Evolutionary conservation across 139 green algal genomes (phyloP).

Genomic region (Chlorella sp.): DNA sequence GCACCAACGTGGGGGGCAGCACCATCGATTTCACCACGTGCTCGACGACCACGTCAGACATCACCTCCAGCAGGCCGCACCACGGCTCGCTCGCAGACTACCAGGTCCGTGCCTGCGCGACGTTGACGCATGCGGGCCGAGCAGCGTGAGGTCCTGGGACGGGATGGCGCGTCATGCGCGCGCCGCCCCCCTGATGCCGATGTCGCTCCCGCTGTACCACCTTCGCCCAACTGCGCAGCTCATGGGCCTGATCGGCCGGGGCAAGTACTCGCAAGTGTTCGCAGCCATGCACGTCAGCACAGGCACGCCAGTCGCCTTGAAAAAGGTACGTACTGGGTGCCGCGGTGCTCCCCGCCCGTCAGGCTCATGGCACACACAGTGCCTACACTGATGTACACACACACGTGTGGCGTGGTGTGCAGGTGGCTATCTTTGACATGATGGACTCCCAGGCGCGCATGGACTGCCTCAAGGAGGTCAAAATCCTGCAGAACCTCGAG

Average conservation of each 20-base stretch:
- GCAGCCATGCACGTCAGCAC: constrained; percentile 16
- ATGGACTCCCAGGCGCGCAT: constrained; percentile 41
- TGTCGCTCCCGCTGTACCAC: no score
- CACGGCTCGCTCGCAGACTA: constrained; percentile 22
- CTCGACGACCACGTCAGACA: constrained; percentile 13
- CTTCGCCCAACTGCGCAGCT: constrained; percentile 23
- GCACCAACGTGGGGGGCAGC: no score
- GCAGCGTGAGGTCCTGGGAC: no score
- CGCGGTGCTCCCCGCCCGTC: not conserved
- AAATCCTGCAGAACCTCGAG: constrained; percentile 45
- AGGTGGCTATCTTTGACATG: constrained; percentile 56
- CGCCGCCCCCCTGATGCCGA: no score
- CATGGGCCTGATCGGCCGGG: constrained; percentile 23
- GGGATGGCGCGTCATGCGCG: no score
- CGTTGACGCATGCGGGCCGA: no score
- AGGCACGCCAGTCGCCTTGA: constrained; percentile 27
- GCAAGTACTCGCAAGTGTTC: constrained; percentile 37
- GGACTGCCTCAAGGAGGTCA: constrained; percentile 46
- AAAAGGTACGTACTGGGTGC: constrained; percentile 20
- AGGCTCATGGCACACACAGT: not conserved
- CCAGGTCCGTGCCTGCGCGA: no score
- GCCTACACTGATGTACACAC: not conserved
- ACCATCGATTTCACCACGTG: constrained; percentile 13
- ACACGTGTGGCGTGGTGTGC: not conserved
- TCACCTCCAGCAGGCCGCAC: constrained; percentile 16